phyloP scores from a whole-genome alignment of 192 early-diverging fungal genomes.

The Coemansia reversa region DNA sequence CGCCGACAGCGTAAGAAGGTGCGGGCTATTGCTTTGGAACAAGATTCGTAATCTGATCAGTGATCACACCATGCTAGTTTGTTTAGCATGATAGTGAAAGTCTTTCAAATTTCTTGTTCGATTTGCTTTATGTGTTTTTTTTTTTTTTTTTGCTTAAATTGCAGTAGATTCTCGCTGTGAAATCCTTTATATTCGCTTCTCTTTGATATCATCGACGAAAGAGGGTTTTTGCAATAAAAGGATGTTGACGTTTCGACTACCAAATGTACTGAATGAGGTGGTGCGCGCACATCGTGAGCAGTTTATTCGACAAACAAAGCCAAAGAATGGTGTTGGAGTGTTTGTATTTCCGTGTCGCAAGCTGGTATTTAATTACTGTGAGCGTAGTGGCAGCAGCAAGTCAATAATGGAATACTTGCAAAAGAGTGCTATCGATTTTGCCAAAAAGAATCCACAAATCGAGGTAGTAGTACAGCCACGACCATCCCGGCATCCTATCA shows the following conservation, averaged over 20 bases:
- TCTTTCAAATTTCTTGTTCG: too few relatives aligned
- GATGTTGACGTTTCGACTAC: conserved; percentile 46
- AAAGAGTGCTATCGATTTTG: conserved; percentile 58
- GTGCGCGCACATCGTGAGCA: conserved; percentile 33
- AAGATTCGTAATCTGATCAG: conserved; percentile 2
- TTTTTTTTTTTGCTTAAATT: too few relatives aligned
- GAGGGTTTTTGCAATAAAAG: background rate
- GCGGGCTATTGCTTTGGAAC: conserved; percentile 6
- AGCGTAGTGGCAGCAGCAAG: conserved; percentile 74
- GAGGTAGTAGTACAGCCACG: conserved; percentile 73
- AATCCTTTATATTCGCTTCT: background rate
- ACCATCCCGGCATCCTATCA: conserved; percentile 71
- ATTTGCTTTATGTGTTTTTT: too few relatives aligned
- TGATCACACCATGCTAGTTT: background rate
- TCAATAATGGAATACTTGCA: conserved; percentile 77
- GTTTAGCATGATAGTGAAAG: background rate
- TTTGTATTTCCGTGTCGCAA: conserved; percentile 76
- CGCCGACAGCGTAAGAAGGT: conserved; percentile 50
- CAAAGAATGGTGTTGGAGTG: conserved; percentile 70
- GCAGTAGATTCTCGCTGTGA: too few relatives aligned
- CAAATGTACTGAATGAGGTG: conserved; percentile 40
- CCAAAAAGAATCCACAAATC: conserved; percentile 73
- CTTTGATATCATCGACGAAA: background rate
- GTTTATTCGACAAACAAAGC: conserved; percentile 29
- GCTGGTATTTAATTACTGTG: conserved; percentile 81